Evolutionary conservation across 257 asterid species (phyloP).

Genomic region (Solanum virginianum): DNA sequence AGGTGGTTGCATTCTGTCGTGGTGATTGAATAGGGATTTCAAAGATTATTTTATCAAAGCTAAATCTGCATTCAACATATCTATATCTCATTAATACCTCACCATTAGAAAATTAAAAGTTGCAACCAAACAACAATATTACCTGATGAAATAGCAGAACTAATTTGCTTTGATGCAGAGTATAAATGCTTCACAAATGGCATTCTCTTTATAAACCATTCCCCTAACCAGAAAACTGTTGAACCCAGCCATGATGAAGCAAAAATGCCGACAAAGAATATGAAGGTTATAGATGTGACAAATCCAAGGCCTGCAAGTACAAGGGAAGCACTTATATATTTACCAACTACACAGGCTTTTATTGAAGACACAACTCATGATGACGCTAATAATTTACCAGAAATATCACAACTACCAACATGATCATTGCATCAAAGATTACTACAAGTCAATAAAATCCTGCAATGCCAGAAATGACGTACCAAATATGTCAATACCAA

Average conservation of each 20-base stretch:
- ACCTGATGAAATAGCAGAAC: conserved; percentile 94
- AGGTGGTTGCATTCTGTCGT: not conserved
- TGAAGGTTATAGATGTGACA: conserved; percentile 61
- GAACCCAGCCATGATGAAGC: conserved; percentile 95
- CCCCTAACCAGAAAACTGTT: conserved; percentile 85
- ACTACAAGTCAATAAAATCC: not conserved
- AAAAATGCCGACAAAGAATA: conserved; percentile 75
- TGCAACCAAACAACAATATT: not conserved
- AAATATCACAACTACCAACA: not conserved
- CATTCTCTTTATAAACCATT: conserved; percentile 85
- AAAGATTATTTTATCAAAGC: not conserved
- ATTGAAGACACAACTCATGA: not conserved
- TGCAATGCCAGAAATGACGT: conserved; percentile 14
- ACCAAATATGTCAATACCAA: conserved; percentile 87
- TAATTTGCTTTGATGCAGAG: conserved; percentile 85
- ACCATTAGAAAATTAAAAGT: not conserved
- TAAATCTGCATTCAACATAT: not conserved
- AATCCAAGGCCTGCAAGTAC: conserved; percentile 81
- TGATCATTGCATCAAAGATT: not conserved
- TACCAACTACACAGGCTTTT: not conserved
- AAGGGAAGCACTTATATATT: not conserved
- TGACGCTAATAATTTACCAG: not conserved
- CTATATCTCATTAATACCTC: not conserved
- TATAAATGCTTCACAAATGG: conserved; percentile 76
- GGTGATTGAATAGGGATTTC: not conserved